These are phyloP conservation scores for Fusarium begoniae DNA, from an alignment of 2,329 filamentous ascomycete genomes.

Conservation along the genomic window DNA sequence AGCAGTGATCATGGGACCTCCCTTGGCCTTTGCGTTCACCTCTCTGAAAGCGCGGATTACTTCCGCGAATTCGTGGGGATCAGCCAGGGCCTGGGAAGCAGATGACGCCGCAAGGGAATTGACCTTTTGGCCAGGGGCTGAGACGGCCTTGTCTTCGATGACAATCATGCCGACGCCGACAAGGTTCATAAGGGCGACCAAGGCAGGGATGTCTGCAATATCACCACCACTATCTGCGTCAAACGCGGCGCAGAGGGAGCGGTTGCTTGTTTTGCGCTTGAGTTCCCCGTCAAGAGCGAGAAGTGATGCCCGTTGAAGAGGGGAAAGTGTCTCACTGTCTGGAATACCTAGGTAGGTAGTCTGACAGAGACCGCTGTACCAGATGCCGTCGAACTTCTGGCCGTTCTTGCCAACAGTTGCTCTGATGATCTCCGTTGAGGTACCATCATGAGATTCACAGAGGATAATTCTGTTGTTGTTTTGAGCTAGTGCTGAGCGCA, in stretches of 20 bases:
- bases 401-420: slow-evolving; percentile 3
- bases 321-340: slow-evolving; percentile 12
- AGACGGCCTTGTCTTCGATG: slow-evolving; percentile 18
- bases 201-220: slow-evolving; percentile 6
- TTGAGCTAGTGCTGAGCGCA: neutral
- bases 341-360: slow-evolving; percentile 15
- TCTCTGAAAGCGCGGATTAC: neutral
- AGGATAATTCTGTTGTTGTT: neutral
- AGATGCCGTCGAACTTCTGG: slow-evolving; percentile 17
- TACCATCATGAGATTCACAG: slow-evolving; percentile 11
- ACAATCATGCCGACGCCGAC: slow-evolving; percentile 16
- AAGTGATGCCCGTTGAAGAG: slow-evolving; percentile 1
- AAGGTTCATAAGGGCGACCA: slow-evolving; percentile 9
- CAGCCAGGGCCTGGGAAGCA: slow-evolving; percentile 6
- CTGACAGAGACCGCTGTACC: slow-evolving; percentile 24
- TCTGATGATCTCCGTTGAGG: slow-evolving; percentile 16
- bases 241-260: slow-evolving; percentile 13
- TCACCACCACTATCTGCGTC: slow-evolving; percentile 16
- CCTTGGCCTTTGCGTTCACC: neutral
- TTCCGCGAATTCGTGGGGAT: slow-evolving; percentile 5
- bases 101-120: slow-evolving; percentile 15
- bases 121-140: slow-evolving; percentile 13
- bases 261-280: slow-evolving; percentile 8
- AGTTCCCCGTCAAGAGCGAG: slow-evolving; percentile 10
- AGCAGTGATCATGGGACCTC: neutral